Evolutionary conservation across 2,329 filamentous ascomycete genomes (phyloP), one percentile per base, ranked within the genome.

Genomic region (Calycina herbarum): DNA sequence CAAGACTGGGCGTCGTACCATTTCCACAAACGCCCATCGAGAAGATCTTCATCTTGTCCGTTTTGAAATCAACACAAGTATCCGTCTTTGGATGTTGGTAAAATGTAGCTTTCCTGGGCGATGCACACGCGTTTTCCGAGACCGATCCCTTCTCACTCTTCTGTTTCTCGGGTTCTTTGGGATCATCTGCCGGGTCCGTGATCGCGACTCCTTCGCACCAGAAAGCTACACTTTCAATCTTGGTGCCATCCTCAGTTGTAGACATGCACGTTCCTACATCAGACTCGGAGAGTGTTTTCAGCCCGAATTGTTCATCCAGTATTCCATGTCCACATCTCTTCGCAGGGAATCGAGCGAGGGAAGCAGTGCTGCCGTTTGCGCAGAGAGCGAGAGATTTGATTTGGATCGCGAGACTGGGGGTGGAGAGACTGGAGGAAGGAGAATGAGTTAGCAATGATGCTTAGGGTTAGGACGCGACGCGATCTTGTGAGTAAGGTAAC

Each of bases 181-280:
- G 42, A 2, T 63, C 62, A 4, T 59, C 65, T 40, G 64, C 63
- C n/a, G 64, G 64, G 42, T 64, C 60, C 1, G 64, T 57, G 11
- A 56, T 59, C 27, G 61, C 62, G 17, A 64, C 63, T 35, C 65
- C 67, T 15, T 67, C 66, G 35, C 68, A 70, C 66, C 67, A 70
- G 62, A 70, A 68, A 2, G 48, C 58, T 56, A 68, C 64, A 45
- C 66, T 68, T 5, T 62, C 59, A 8, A 66, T 60, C 35, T 66
- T 42, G 7, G 8, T 56, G 2, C 17, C 15, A 6, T n/a, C 11
- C 2, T 48, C 31, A 3, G 13, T 17, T 5, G 61, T 17, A 27
- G 24, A 57, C 8, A 60, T 54, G 51, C 67, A 69, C n/a, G 48
- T 13, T n/a, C 59, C 66, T 20, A 67, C 45, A 33, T 70, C 68